Conservation (phyloP, 768 basidiomycete species). For the Rhodocollybia butyracea region DNA sequence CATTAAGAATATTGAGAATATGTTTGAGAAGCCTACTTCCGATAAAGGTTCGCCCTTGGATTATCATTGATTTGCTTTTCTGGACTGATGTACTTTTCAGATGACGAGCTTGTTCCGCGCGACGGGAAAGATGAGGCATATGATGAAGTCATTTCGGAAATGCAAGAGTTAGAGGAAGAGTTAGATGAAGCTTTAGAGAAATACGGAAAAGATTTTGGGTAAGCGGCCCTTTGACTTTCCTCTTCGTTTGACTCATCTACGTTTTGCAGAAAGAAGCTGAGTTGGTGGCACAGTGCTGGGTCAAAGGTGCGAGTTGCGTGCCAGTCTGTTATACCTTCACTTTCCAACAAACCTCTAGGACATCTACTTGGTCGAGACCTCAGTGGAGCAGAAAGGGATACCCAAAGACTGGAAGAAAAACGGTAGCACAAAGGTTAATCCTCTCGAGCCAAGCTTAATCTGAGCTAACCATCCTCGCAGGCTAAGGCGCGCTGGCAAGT, state of each 20-base stretch:
- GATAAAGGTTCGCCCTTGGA: constrained; percentile 52
- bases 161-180: constrained; percentile 63
- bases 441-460: not conserved
- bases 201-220: constrained; percentile 70
- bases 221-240: constrained; percentile 16
- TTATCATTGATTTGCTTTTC: not conserved
- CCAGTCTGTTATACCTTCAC: not conserved
- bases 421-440: constrained; percentile 72
- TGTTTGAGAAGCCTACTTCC: constrained; percentile 53
- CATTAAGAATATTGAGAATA: constrained; percentile 66
- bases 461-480: constrained; percentile 30
- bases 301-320: constrained; percentile 58
- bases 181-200: constrained; percentile 67
- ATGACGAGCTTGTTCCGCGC: constrained; percentile 69
- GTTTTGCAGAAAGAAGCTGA: constrained; percentile 42
- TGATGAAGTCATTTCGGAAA: constrained; percentile 73
- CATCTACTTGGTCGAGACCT: constrained; percentile 84
- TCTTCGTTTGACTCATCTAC: not conserved
- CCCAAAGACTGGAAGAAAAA: constrained; percentile 84
- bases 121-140: constrained; percentile 86
- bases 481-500: constrained; percentile 75
- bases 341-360: constrained; percentile 47
- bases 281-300: constrained; percentile 80
- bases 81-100: constrained; percentile 27
- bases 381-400: constrained; percentile 54